phyloP scores from a whole-genome alignment of 345 rosid species.

The Lepidium aucheri region DNA sequence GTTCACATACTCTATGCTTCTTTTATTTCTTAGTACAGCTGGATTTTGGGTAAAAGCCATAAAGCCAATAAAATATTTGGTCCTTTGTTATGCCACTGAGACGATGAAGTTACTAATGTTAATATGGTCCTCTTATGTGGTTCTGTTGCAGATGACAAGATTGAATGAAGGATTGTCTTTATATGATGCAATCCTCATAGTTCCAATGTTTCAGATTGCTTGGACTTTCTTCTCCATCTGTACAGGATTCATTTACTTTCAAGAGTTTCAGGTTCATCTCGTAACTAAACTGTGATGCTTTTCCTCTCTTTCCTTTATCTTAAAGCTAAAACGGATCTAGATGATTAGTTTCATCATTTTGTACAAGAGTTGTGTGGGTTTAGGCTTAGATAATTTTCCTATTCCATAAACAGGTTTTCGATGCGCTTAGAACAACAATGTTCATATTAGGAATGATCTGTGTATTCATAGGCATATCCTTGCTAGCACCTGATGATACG shows the following conservation, averaged over 20 bases:
- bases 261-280: conserved; percentile 81
- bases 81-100: conserved; percentile 5
- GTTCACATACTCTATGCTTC: conserved; percentile 98
- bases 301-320: background rate
- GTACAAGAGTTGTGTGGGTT: background rate
- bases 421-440: conserved; percentile 86
- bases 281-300: background rate
- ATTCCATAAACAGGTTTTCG: conserved; percentile 55
- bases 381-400: background rate
- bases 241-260: conserved; percentile 97
- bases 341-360: background rate
- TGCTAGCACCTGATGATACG: conserved; percentile 92
- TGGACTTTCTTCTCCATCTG: conserved; percentile 99
- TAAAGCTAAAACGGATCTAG: background rate
- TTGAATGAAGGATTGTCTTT: conserved; percentile 88
- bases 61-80: background rate
- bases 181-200: conserved; percentile 93
- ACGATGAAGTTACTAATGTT: conserved; percentile 6
- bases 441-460: conserved; percentile 84
- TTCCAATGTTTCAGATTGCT: conserved; percentile 99
- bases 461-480: conserved; percentile 81
- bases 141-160: conserved; percentile 73
- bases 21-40: conserved; percentile 92
- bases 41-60: conserved; percentile 87
- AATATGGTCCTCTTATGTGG: background rate